A percentile compares a stretch with the other conserved stretches of the same genome.
phyloP scores from a whole-genome alignment of 352 stramenopile genomes.

The Globisporangium viniferum region DNA sequence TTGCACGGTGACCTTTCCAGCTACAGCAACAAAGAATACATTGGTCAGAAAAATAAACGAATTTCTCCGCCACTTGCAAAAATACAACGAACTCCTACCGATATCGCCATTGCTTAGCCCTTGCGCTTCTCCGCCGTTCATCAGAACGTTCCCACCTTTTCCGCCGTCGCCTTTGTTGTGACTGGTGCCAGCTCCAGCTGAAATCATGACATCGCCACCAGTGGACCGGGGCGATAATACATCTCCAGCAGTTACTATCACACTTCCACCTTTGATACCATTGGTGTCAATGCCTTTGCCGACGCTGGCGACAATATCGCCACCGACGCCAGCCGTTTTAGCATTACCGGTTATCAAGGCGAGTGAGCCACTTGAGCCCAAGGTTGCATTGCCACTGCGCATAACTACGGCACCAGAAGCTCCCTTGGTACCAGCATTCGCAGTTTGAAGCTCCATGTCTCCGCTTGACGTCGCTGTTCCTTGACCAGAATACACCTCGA shows the following conservation, averaged over 20 bases:
- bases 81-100: conserved; percentile 25
- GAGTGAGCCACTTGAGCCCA: conserved; percentile 70
- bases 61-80: not conserved
- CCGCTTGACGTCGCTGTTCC: conserved; percentile 53
- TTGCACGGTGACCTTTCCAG: conserved; percentile 38
- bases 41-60: conserved; percentile 9
- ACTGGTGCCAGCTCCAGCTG: conserved; percentile 45
- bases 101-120: conserved; percentile 38
- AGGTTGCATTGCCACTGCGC: conserved; percentile 66
- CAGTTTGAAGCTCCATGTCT: conserved; percentile 56
- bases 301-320: conserved; percentile 71
- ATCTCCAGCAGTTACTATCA: conserved; percentile 66
- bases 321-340: conserved; percentile 56
- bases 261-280: conserved; percentile 76
- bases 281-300: conserved; percentile 73
- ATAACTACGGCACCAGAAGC: conserved; percentile 76
- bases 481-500: conserved; percentile 56
- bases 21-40: conserved; percentile 11
- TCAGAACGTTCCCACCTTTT: conserved; percentile 50
- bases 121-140: conserved; percentile 54
- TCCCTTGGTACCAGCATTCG: conserved; percentile 71
- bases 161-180: conserved; percentile 41
- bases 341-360: conserved; percentile 72
- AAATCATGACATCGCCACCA: conserved; percentile 51
- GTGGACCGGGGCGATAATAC: conserved; percentile 36